Percentiles rank a stretch among this genome's conserved stretches.
Conservation (phyloP, 2,329 filamentous ascomycete genomes). For the Fonsecaea nubica region DNA sequence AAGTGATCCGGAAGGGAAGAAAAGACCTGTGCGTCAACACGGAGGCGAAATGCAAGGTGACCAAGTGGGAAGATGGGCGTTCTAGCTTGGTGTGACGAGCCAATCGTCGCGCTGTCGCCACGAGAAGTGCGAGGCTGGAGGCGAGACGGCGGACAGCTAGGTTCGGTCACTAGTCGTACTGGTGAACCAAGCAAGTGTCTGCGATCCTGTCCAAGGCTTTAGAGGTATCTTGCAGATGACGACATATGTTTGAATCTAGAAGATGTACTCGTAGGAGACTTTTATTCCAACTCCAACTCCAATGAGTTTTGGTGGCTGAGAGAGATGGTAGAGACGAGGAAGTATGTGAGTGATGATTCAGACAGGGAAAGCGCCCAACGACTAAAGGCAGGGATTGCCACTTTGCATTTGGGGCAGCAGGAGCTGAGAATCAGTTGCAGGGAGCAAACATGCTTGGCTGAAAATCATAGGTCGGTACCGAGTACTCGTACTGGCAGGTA, state of each 20-base stretch:
- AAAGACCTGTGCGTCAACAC: background rate
- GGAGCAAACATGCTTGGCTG: background rate
- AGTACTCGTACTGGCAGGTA: background rate
- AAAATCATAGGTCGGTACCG: background rate
- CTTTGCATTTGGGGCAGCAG: background rate
- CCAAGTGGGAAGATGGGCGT: background rate
- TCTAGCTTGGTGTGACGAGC: slow-evolving; percentile 1
- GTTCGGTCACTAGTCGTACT: background rate
- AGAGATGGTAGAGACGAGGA: background rate
- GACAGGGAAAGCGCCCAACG: background rate
- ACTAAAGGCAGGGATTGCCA: background rate
- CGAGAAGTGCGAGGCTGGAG: slow-evolving; percentile 18
- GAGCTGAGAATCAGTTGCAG: slow-evolving; percentile 1
- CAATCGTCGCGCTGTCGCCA: background rate
- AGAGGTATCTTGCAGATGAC: background rate
- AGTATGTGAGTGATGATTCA: background rate
- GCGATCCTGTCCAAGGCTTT: background rate
- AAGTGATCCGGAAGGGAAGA: background rate
- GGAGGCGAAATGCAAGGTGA: slow-evolving; percentile 1
- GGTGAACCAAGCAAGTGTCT: background rate
- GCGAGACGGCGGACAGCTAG: slow-evolving; percentile 4
- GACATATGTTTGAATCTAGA: too few relatives aligned
- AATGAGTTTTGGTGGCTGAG: background rate
- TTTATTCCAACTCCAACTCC: too few relatives aligned
- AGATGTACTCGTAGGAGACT: too few relatives aligned